Evolutionary conservation across 768 basidiomycete genomes (phyloP).

Genomic region (Wakefieldia striispora): DNA sequence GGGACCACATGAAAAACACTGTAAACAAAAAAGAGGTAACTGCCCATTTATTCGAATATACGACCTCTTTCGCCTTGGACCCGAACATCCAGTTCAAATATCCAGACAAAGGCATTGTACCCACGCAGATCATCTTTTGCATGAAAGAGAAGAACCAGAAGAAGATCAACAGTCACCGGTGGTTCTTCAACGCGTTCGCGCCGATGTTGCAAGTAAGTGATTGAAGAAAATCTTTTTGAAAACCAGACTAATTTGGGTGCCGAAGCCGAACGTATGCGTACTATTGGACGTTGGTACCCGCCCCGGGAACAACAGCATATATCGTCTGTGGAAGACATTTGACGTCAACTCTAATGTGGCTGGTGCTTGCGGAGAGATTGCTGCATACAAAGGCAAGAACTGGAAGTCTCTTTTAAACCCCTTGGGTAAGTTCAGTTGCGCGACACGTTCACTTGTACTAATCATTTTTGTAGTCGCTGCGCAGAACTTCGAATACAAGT

Average conservation of each 20-base stretch:
- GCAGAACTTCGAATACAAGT: conserved; percentile 96
- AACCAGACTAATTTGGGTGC: background rate
- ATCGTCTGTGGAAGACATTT: conserved; percentile 94
- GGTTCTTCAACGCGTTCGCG: conserved; percentile 96
- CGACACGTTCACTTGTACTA: background rate
- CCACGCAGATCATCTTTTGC: conserved; percentile 91
- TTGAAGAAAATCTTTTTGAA: background rate
- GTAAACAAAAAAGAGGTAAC: conserved; percentile 73
- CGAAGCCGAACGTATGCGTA: conserved; percentile 85
- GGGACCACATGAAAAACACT: conserved; percentile 57
- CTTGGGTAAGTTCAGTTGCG: conserved; percentile 46
- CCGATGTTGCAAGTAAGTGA: conserved; percentile 69
- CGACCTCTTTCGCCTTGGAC: conserved; percentile 76
- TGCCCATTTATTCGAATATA: conserved; percentile 83
- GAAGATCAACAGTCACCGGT: conserved; percentile 95
- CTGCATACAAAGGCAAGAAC: conserved; percentile 85
- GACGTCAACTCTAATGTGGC: conserved; percentile 90
- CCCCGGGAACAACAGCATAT: conserved; percentile 84
- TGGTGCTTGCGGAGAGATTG: conserved; percentile 97
- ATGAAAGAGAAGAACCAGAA: conserved; percentile 94
- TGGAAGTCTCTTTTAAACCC: conserved; percentile 85
- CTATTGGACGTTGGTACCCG: conserved; percentile 93
- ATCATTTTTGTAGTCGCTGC: conserved; percentile 62
- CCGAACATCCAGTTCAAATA: conserved; percentile 80
- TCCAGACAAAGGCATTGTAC: conserved; percentile 90